Base-by-base conservation (phyloP, 495 filamentous ascomycete genomes). In the Trichocladium uniseriatum region DNA sequence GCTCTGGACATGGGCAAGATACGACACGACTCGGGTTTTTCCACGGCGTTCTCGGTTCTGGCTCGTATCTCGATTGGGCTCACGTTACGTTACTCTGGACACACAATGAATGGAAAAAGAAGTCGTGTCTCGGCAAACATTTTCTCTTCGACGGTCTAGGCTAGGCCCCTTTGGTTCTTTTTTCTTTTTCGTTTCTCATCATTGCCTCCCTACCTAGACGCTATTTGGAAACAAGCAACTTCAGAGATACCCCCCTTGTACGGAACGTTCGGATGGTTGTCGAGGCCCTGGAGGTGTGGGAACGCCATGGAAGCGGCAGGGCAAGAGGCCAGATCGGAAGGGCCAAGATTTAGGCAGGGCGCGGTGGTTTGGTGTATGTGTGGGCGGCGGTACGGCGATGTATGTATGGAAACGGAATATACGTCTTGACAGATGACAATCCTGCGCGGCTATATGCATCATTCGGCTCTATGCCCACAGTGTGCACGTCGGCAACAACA, bases 11-110 rank as follows among this genome's bases (percentile, higher is more conserved):
- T 31, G 34, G 51, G 51, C 51, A 48, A 42, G 40, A 41, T 38
- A 47, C 38, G 48, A 36, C 47, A 55, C 43, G 52, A 55, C 45
- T 45, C 45, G 27, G 41, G n/a, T 42, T 49, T 49, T 49, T 45
- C 37, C 47, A 55, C 52, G 52, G 52, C 52, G 52, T 55, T 49
- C 43, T 46, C 47, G 52, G 52, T 46, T 55, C 38, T 43, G 40
- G 36, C 52, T 50, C 52, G 32, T 40, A 42, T 49, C 42, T 40
- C 29, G 37, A 38, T 45, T 45, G 49, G 41, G 49, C 27, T 45
- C 41, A 52, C 28, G 27, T 46, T 40, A 35, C 34, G n/a, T 27
- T 28, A 35, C 34, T 52, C 49, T 52, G 42, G 49, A 46, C 42
- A 50, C 22, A 43, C 34, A 32, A 43, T 32, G 32, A 52, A 52